Percentiles rank a stretch among this genome's conserved stretches.
These are phyloP conservation scores for Mycena metata DNA, from an alignment of 768 basidiomycete genomes.

Conservation along the genomic window DNA sequence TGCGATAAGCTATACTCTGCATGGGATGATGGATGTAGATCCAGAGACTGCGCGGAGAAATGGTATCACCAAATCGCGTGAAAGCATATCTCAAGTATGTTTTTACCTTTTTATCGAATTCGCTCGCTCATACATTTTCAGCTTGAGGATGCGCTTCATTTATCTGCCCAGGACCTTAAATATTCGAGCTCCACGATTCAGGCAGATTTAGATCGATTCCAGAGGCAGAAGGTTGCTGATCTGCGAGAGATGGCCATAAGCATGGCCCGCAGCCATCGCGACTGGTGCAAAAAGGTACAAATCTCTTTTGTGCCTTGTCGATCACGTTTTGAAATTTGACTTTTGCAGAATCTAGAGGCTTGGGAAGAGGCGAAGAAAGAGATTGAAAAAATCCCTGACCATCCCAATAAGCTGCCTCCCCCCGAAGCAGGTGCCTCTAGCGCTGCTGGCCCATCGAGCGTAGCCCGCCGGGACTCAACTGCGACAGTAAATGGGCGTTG, in stretches of 20 bases:
- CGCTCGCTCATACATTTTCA: slow-evolving; percentile 47
- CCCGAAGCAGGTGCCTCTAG: slow-evolving; percentile 51
- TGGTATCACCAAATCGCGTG: slow-evolving; percentile 93
- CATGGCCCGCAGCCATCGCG: slow-evolving; percentile 91
- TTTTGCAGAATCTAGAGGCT: slow-evolving; percentile 87
- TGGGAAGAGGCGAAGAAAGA: slow-evolving; percentile 98
- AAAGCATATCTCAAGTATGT: slow-evolving; percentile 92
- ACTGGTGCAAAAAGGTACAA: slow-evolving; percentile 95
- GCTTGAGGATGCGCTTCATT: slow-evolving; percentile 96
- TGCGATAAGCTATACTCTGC: slow-evolving; percentile 93
- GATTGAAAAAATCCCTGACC: slow-evolving; percentile 90
- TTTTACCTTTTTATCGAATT: slow-evolving; percentile 11
- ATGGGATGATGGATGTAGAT: slow-evolving; percentile 99
- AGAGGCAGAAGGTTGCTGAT: slow-evolving; percentile 98
- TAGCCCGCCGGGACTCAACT: slow-evolving; percentile 73
- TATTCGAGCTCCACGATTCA: slow-evolving; percentile 97
- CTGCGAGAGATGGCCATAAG: slow-evolving; percentile 92
- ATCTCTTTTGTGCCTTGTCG: slow-evolving; percentile 24
- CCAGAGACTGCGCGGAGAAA: slow-evolving; percentile 96
- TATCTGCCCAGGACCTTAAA: slow-evolving; percentile 93
- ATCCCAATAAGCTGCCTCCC: slow-evolving; percentile 80
- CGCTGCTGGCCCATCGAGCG: slow-evolving; percentile 50
- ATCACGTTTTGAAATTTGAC: slow-evolving; percentile 29
- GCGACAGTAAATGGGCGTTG: slow-evolving; percentile 78
- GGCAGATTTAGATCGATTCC: slow-evolving; percentile 97